Conservation (phyloP, 2,329 filamentous ascomycete species). For the Fusarium metavorans region DNA sequence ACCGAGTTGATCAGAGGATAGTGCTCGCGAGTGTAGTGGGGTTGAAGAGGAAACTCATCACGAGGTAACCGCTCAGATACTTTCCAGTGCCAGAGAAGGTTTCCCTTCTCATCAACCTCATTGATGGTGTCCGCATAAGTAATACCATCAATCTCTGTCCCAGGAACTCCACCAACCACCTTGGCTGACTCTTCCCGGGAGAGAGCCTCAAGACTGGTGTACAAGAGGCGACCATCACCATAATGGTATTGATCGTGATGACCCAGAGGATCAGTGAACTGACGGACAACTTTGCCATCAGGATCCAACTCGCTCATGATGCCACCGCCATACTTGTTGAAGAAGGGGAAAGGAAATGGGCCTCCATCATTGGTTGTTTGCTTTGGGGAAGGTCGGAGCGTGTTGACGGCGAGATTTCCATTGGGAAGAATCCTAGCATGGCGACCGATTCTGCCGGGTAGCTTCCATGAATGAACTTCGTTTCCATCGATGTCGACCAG, state of each 20-base stretch:
- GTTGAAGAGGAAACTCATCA: constrained; percentile 44
- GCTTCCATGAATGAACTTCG: constrained; percentile 46
- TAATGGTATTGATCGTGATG: constrained; percentile 48
- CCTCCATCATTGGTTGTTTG: constrained; percentile 34
- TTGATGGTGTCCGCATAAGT: constrained; percentile 48
- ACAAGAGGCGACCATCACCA: constrained; percentile 44
- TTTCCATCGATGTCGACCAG: constrained; percentile 46
- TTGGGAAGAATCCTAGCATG: constrained; percentile 45
- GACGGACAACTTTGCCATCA: constrained; percentile 40
- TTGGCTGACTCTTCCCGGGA: constrained; percentile 42
- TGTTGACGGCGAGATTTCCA: constrained; percentile 48
- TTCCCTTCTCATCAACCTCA: constrained; percentile 42
- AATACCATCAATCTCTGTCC: constrained; percentile 41
- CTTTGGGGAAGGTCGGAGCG: constrained; percentile 29
- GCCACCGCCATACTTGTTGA: constrained; percentile 47
- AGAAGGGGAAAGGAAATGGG: constrained; percentile 45
- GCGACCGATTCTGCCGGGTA: constrained; percentile 44
- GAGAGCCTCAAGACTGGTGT: constrained; percentile 44
- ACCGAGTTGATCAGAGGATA: constrained; percentile 49
- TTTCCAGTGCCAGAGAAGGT: constrained; percentile 46
- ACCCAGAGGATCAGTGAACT: constrained; percentile 43
- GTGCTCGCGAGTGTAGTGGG: constrained; percentile 48
- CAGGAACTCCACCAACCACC: constrained; percentile 45
- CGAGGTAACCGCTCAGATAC: constrained; percentile 43
- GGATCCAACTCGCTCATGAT: constrained; percentile 47